Base-by-base conservation (phyloP, 176 grass and related monocot genomes). In the Eleusine coracana region DNA sequence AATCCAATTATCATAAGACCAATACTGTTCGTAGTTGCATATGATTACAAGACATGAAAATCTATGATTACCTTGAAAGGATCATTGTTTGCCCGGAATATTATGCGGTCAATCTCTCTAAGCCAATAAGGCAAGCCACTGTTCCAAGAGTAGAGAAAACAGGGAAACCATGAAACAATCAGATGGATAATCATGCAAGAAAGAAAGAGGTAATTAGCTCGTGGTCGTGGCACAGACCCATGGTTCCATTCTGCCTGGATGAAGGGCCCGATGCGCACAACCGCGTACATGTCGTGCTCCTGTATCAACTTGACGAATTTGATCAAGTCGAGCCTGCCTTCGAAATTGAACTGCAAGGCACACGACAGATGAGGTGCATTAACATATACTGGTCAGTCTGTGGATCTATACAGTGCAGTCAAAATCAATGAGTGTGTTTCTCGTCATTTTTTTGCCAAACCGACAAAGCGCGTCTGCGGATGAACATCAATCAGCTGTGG, bases 221-320 rank as follows among this genome's bases (percentile, higher is more conserved):
- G 15, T 28, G 8, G 25, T 63, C 14, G 15, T 28, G 8, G 25
- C 71, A 90, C 82, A 5, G 37, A 97, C 95, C 95, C 96, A 82
- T 93, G 90, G 45, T 93, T 95, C 96, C 92, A 95, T 88, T 98
- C 92, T 80, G 84, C 92, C 82, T 93, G 91, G 75, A 95, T 88
- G 80, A 93, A 95, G 61, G 91, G 92, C 34, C 96, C 92, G 6
- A 98, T 81, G 34, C 95, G 86, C 44, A 97, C 78, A 64, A 87
- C 38, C 0, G 81, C 90, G 31, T 85, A 94, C 95, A 97, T 87
- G 44, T 74, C 79, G 36, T 84, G 51, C 31, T 89, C 25, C 52
- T 91, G 75, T 41, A 94, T 71, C 49, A 95, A 5, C 79, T 93
- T 93, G 82, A 95, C 23, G 72, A 86, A 98, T 42, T 86, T 91